These are phyloP conservation scores for Mucor saturninus DNA, from an alignment of 371 early-diverging fungal species.

Conservation along the genomic window DNA sequence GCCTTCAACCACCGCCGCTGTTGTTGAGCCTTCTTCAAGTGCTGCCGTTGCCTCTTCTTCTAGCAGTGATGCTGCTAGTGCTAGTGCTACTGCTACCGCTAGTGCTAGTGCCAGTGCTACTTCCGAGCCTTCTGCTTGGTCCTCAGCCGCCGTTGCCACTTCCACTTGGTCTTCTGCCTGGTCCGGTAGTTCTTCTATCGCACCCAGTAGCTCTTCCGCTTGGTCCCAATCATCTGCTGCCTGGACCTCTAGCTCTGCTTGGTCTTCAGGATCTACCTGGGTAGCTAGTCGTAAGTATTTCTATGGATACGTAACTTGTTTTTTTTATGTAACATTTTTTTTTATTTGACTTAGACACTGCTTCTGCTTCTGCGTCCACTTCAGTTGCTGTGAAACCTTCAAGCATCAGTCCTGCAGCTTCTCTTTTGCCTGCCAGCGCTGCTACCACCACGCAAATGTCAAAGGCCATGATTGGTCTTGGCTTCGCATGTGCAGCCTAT, in stretches of 20 bases:
- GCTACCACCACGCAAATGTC: conserved; percentile 4
- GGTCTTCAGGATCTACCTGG: conserved; percentile 6
- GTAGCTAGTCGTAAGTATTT: conserved; percentile 3
- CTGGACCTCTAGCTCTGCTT: conserved; percentile 1
- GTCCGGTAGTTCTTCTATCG: neutral
- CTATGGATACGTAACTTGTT: too few relatives aligned
- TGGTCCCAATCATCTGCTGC: conserved; percentile 6
- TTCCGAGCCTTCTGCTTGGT: neutral
- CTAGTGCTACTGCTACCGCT: neutral
- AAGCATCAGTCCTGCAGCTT: conserved; percentile 1
- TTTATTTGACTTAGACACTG: conserved; percentile 1
- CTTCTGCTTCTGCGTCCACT: neutral
- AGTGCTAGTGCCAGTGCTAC: neutral
- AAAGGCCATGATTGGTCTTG: conserved; percentile 7
- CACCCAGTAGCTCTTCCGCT: conserved; percentile 10
- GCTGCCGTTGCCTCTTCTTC: neutral
- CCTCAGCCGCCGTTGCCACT: neutral
- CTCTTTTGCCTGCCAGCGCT: conserved; percentile 4
- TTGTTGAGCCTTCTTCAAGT: neutral
- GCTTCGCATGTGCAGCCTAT: conserved; percentile 9
- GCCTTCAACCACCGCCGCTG: conserved; percentile 15
- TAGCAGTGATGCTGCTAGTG: neutral
- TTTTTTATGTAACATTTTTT: neutral
- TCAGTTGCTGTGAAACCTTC: neutral
- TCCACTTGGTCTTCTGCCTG: neutral